Percentiles rank a stretch among this genome's conserved stretches.
phyloP scores from a whole-genome alignment of 352 stramenopile genomes.

The Blastocystis sp. region DNA sequence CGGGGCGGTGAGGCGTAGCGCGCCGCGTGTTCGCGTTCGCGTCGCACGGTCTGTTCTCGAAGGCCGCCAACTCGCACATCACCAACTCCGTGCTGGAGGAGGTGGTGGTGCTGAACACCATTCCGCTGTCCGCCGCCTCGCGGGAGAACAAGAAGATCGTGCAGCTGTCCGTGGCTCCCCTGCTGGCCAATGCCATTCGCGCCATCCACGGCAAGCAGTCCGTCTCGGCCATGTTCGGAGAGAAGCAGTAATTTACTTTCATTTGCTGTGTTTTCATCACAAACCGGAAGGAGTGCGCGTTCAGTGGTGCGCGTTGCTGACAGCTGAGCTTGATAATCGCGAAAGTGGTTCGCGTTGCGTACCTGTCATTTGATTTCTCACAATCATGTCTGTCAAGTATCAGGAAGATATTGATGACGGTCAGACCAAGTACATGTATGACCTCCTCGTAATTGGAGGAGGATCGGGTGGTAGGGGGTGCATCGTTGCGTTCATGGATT shows the following conservation, averaged over 20 bases:
- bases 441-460: not conserved
- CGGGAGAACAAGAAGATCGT: slow-evolving; percentile 91
- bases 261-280: slow-evolving; percentile 30
- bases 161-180: slow-evolving; percentile 92
- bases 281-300: not conserved
- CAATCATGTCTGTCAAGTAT: slow-evolving; percentile 12
- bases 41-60: slow-evolving; percentile 94
- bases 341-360: too few species aligned
- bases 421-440: not conserved
- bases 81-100: slow-evolving; percentile 85
- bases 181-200: slow-evolving; percentile 96
- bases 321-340: too few species aligned
- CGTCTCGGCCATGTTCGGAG: slow-evolving; percentile 97
- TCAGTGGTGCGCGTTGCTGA: not conserved
- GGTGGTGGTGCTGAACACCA: slow-evolving; percentile 87
- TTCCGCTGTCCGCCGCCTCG: slow-evolving; percentile 78
- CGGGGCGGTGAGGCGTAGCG: not conserved
- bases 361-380: not conserved
- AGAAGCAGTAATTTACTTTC: slow-evolving; percentile 72
- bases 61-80: slow-evolving; percentile 83
- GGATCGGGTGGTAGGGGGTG: not conserved
- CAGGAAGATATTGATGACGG: slow-evolving; percentile 24
- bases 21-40: slow-evolving; percentile 97
- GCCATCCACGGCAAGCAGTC: slow-evolving; percentile 99
- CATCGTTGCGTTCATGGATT: not conserved